Base-by-base conservation (phyloP, 2,329 filamentous ascomycete genomes). In the Sporothrix protearum region DNA sequence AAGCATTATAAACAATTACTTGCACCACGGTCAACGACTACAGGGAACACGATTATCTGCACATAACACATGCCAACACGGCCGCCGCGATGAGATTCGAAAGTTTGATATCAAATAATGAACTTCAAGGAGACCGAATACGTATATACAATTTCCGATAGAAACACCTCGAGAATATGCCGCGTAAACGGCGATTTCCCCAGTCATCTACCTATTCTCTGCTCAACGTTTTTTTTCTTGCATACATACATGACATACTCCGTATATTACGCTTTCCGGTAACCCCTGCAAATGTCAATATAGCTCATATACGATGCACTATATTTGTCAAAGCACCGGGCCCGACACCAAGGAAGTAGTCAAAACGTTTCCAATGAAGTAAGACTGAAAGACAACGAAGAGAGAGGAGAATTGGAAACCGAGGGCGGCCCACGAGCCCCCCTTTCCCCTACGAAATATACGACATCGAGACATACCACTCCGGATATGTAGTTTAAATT, bases 241-340 rank as follows among this genome's bases (percentile, higher is more conserved):
- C 19, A 16, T 19, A 61, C 19, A 22, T 22, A 36, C 12, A 22
- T n/a, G 36, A 45, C 12, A 28, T n/a, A n/a, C n/a, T n/a, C n/a
- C n/a, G n/a, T 28, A 64, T 28, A 64, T 16, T 25, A 49, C 42
- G 30, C 47, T 22, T 42, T 12, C 55, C 28, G 9, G 55, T 3
- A 25, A 49, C 63, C 42, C 28, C 45, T 42, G 64, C 19, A 39
- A 2, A 7, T 25, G 30, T 39, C 39, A 69, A 57, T 42, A 42
- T 68, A 57, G 30, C 49, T 30, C 28, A 67, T 53, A 67, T 67
- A 39, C 64, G 45, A 53, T 51, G 57, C 12, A 64, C 47, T 64
- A 51, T 64, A 64, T 70, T 51, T 36, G 57, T 53, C 33, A 70
- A 70, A 63, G 68, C 68, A 45, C 42, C 30, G 39, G 45, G 68